A percentile compares a stretch with the other conserved stretches of the same genome.
Conservation (phyloP, 2,329 filamentous ascomycete species). For the Davidsoniella neocaledoniae region DNA sequence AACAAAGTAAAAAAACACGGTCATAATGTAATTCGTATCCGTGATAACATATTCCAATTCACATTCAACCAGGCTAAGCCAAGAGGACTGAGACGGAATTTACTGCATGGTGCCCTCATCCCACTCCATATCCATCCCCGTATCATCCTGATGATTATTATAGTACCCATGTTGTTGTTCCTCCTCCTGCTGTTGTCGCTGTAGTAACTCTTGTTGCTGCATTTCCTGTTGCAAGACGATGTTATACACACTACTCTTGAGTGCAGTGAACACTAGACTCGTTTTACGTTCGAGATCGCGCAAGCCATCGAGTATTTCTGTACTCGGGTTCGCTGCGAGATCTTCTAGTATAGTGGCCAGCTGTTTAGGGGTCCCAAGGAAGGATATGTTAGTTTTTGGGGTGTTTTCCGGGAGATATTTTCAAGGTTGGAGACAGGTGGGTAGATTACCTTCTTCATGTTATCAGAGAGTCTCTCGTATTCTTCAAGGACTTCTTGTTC, state of each 20-base stretch:
- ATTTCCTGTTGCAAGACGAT: constrained; percentile 98
- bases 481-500: constrained; percentile 94
- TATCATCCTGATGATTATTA: not conserved
- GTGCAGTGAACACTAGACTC: constrained; percentile 78
- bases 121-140: constrained; percentile 11
- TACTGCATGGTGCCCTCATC: constrained; percentile 10
- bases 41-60: too few relatives aligned
- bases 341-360: constrained; percentile 42
- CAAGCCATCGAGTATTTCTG: constrained; percentile 72
- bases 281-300: constrained; percentile 86
- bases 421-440: not conserved
- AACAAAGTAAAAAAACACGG: not conserved
- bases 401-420: not conserved
- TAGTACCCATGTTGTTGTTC: constrained; percentile 6
- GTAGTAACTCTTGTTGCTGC: constrained; percentile 12
- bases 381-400: constrained; percentile 1
- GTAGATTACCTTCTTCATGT: constrained; percentile 66
- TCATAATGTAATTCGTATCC: too few relatives aligned
- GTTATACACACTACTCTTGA: constrained; percentile 97
- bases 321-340: constrained; percentile 54
- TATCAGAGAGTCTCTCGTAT: constrained; percentile 71
- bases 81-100: not conserved
- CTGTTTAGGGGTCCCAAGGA: constrained; percentile 21
- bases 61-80: too few relatives aligned
- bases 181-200: constrained; percentile 18